phyloP scores from a whole-genome alignment of 1,284 basidiomycete species.

The Apiotrichum veenhuisii region DNA sequence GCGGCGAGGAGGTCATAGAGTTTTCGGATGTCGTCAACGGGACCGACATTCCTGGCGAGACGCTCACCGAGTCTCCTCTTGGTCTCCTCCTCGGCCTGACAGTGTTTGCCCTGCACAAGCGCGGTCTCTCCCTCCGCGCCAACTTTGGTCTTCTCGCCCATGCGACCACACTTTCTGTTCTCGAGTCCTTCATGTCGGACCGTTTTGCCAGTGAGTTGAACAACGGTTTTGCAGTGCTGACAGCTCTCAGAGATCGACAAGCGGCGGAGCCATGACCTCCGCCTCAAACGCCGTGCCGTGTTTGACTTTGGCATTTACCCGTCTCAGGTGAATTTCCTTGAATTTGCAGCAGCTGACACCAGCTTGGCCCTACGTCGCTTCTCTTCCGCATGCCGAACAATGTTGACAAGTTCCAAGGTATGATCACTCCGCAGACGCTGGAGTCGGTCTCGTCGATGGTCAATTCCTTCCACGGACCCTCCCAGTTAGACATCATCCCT shows the following conservation, averaged over 20 bases:
- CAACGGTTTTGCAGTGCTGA: not conserved
- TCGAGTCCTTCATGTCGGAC: conserved; percentile 3
- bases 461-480: not conserved
- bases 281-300: conserved; percentile 8
- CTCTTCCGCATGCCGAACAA: not conserved
- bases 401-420: not conserved
- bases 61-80: conserved; percentile 8
- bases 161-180: not conserved
- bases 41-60: not conserved
- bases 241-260: not conserved
- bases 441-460: not conserved
- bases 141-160: not conserved
- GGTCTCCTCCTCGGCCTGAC: conserved; percentile 12
- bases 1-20: not conserved
- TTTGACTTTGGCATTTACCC: conserved; percentile 1
- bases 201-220: conserved; percentile 7
- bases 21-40: conserved; percentile 8
- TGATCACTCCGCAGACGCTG: not conserved
- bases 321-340: conserved; percentile 4
- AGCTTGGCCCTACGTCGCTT: conserved; percentile 8
- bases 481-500: not conserved
- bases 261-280: not conserved
- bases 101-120: not conserved
- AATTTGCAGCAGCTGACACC: not conserved
- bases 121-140: not conserved